Base-by-base conservation (phyloP, 441 rosid genomes). In the Viola pubescens region DNA sequence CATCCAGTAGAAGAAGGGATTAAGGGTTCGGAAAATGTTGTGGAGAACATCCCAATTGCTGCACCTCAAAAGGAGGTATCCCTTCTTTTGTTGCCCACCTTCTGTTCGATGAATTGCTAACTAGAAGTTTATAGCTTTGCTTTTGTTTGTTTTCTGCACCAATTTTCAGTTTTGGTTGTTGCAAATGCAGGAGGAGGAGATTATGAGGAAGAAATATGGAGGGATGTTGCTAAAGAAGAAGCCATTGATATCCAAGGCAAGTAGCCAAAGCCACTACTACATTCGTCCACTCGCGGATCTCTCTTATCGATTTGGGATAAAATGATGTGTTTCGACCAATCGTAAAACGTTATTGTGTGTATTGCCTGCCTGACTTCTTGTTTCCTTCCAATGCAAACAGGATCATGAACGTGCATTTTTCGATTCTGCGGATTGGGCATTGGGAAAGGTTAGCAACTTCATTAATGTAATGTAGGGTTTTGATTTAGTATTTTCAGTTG, bases 381-480 rank as follows among this genome's bases (percentile, higher is more conserved):
- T 43, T 34, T 58, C 52, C 41, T 46, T 66, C 42, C 65, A 13
- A 13, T 75, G 43, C 50, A 26, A 26, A 26, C 50, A 92, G 98
- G 98, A 92, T 75, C 96, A 87, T 61, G 98, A 92, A 62, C 89
- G 92, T 57, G 98, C 98, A 16, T 92, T 81, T 70, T 92, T 92
- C 75, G 96, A 89, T 73, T 92, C 98, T 62, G 98, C 98, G 61
- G 98, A 89, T 66, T 94, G 98, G 98, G 98, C 98, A 16, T 75
- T 92, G 66, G 97, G 95, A 74, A 89, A 87, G 96, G 97, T 86
- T 77, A 37, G 65, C 50, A 39, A 10, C 7, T 48, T 10, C 34
- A 26, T 26, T 26, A 26, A 26, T 26, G 8, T 26, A 26, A 26
- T 26, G 8, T 5, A 6, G 8, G 10, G 56, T 40, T 8, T 8